These are phyloP conservation scores for Mrakiaceae sp. DNA, from an alignment of 1,284 basidiomycete species.

Conservation along the genomic window DNA sequence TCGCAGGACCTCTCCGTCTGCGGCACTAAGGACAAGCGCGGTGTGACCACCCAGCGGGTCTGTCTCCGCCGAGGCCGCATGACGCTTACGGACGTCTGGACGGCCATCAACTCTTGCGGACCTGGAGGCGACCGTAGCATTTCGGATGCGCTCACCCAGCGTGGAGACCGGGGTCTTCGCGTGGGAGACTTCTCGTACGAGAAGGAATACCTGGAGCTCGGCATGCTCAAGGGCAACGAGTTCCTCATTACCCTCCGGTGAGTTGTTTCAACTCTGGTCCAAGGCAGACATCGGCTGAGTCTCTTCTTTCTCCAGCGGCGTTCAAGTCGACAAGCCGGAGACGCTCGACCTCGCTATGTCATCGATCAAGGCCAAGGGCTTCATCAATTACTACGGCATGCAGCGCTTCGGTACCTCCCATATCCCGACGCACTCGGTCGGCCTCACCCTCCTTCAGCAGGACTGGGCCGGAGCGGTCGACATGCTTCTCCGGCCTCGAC, in stretches of 20 bases:
- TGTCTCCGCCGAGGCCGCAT: slow-evolving; percentile 67
- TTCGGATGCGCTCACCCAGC: slow-evolving; percentile 49
- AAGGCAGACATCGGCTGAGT: background rate
- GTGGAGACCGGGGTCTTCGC: slow-evolving; percentile 81
- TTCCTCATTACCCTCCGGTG: slow-evolving; percentile 90
- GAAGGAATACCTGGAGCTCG: slow-evolving; percentile 70
- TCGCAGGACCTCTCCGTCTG: slow-evolving; percentile 75
- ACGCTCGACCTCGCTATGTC: slow-evolving; percentile 64
- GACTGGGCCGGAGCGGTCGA: slow-evolving; percentile 81
- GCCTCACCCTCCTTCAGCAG: slow-evolving; percentile 72
- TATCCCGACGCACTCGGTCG: slow-evolving; percentile 88
- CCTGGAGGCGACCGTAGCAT: slow-evolving; percentile 42
- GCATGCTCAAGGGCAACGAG: slow-evolving; percentile 89
- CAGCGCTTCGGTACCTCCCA: slow-evolving; percentile 96
- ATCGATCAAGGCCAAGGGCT: slow-evolving; percentile 73
- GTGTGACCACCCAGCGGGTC: slow-evolving; percentile 87
- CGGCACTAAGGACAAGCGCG: slow-evolving; percentile 97
- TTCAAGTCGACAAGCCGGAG: slow-evolving; percentile 59
- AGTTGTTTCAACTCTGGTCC: slow-evolving; percentile 21
- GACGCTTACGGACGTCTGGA: slow-evolving; percentile 77
- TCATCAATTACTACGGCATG: slow-evolving; percentile 99
- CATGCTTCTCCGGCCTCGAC: slow-evolving; percentile 66
- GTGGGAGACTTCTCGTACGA: slow-evolving; percentile 70
- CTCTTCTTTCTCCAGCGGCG: slow-evolving; percentile 47
- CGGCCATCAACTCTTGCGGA: slow-evolving; percentile 54